Evolutionary conservation across 1,139 yeast genomes (phyloP), one percentile per base, ranked within the genome.

Genomic region (Zygotorulaspora mrakii): DNA sequence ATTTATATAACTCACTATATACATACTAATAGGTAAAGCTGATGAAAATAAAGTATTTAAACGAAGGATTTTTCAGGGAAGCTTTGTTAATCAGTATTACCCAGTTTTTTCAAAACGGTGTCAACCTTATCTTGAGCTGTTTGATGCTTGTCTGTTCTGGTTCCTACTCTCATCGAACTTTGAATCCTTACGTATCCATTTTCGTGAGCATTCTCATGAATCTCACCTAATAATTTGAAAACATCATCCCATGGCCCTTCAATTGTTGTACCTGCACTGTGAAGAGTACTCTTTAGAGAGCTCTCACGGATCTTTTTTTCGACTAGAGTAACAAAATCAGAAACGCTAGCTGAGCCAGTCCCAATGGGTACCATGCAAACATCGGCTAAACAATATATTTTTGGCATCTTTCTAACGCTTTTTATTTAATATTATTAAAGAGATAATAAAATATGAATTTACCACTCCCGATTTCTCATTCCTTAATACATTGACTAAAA

Each of bases 231-330:
- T 40, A 84, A 66, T 21, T 70, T 76, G 77, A 80, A 82, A 2
- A 87, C 95, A 41, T 82, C 85, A 55, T 79, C 77, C 95, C 95
- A 87, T n/a, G 88, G 88, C 0, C 96, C 96, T 54, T 83, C 75
- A 54, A 86, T 82, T 4, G 95, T 85, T 7, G 95, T 86, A 4
- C 95, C 95, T 1, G 95, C 95, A 49, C 91, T 81, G 63, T 87
- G 95, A 49, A 87, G 67, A 1, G 85, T 78, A 43, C 82, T 78
- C 38, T 77, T 71, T 40, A 87, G 68, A 4, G 74, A 78, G 13
- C 84, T 76, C 10, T 70, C 70, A 42, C 79, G 70, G 18, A 87
- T 78, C 37, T 77, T 63, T 32, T 73, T 67, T 45, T 87, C 88
- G 29, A 83, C 77, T 34, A 73, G 69, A 11, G 94, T 77, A 27